Evolutionary conservation across 148 eudicot species (phyloP).

Genomic region (Rhododendron henanense): DNA sequence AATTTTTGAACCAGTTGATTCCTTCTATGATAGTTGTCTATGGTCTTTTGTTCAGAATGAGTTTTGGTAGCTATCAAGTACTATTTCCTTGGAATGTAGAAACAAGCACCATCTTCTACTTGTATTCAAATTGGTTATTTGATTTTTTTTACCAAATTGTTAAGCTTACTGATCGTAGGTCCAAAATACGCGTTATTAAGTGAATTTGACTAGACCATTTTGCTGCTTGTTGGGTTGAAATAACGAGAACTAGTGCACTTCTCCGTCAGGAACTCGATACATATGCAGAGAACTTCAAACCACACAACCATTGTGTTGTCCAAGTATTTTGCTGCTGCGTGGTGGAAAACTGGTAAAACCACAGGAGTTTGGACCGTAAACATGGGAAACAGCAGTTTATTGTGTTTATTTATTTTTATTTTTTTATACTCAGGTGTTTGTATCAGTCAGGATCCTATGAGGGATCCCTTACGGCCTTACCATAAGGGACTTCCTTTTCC

Average conservation of each 20-base stretch:
- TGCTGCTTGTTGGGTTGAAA: neutral
- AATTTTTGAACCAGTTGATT: neutral
- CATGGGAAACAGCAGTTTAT: neutral
- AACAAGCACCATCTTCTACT: neutral
- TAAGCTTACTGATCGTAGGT: neutral
- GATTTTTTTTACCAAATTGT: neutral
- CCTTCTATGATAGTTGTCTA: neutral
- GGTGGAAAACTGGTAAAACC: neutral
- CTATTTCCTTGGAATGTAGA: neutral
- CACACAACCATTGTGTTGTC: neutral
- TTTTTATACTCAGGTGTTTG: too few species aligned
- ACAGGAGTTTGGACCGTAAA: neutral
- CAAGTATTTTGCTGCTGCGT: neutral
- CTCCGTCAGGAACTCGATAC: neutral
- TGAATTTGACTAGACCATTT: neutral
- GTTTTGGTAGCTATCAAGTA: slow-evolving; percentile 1
- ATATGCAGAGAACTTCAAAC: neutral
- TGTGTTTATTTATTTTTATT: too few species aligned
- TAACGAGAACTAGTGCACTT: neutral
- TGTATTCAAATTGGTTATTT: slow-evolving; percentile 1
- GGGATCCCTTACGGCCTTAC: too few species aligned
- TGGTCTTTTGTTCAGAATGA: neutral
- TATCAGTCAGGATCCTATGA: too few species aligned
- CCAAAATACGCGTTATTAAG: neutral
- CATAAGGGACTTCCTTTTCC: too few species aligned